Conservation (phyloP, 139 green algal genomes). For the Coelastrella sp. region DNA sequence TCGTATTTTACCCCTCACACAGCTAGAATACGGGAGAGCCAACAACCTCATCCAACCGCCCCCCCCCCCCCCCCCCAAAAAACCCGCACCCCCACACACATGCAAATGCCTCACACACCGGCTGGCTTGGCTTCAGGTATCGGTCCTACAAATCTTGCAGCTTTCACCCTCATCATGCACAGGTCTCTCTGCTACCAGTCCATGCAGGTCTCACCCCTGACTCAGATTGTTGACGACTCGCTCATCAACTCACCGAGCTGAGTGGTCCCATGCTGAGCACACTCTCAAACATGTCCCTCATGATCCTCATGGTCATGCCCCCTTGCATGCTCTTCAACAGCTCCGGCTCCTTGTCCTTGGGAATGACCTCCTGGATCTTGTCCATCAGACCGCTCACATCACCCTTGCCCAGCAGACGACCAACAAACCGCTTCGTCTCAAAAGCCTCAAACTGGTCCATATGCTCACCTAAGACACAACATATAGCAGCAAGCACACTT, state of each 20-base stretch:
- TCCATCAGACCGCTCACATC: slow-evolving; percentile 95
- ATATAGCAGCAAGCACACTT: background rate
- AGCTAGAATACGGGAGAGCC: too few relatives aligned
- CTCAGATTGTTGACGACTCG: too few relatives aligned
- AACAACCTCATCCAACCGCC: too few relatives aligned
- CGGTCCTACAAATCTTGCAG: too few relatives aligned
- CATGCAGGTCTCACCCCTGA: too few relatives aligned
- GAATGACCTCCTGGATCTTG: slow-evolving; percentile 92
- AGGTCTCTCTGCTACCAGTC: background rate
- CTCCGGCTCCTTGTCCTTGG: slow-evolving; percentile 90
- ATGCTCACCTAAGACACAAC: slow-evolving; percentile 86
- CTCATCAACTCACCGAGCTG: slow-evolving; percentile 60
- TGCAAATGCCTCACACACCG: too few relatives aligned
- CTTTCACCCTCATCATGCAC: background rate
- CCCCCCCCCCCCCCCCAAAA: too few relatives aligned
- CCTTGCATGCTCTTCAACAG: slow-evolving; percentile 93
- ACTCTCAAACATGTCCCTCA: slow-evolving; percentile 97
- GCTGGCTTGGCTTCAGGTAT: too few relatives aligned
- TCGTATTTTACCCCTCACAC: too few relatives aligned
- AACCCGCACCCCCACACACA: too few relatives aligned
- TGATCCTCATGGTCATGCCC: slow-evolving; percentile 94
- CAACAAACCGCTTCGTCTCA: slow-evolving; percentile 96
- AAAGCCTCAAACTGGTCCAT: slow-evolving; percentile 99
- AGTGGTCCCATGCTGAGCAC: slow-evolving; percentile 97
- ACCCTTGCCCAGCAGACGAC: slow-evolving; percentile 91